Evolutionary conservation across 2,329 filamentous ascomycete genomes (phyloP).

Genomic region (Cordyceps militaris): DNA sequence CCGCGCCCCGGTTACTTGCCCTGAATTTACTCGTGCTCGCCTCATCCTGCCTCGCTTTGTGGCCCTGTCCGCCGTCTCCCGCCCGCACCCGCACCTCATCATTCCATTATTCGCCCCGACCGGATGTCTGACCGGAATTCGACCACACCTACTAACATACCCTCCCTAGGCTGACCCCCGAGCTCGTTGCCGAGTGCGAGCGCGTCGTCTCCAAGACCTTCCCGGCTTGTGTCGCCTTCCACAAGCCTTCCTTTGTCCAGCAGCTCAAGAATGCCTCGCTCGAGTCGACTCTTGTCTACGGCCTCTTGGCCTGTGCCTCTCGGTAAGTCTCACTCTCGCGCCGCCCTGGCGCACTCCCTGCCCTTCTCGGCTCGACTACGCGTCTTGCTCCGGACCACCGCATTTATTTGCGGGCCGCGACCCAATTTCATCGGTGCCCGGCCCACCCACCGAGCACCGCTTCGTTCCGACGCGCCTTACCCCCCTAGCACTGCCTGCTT

Average conservation of each 20-base stretch:
- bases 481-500: neutral
- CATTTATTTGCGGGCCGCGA: conserved; percentile 7
- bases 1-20: conserved; percentile 8
- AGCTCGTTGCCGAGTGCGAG: conserved; percentile 53
- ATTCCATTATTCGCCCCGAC: neutral
- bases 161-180: conserved; percentile 42
- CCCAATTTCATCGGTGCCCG: conserved; percentile 14
- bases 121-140: neutral
- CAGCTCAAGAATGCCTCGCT: conserved; percentile 51
- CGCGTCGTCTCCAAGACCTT: conserved; percentile 54
- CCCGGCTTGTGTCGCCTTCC: conserved; percentile 55
- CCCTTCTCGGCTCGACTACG: conserved; percentile 11
- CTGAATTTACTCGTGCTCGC: conserved; percentile 7
- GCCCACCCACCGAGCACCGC: conserved; percentile 7
- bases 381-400: neutral
- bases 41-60: neutral
- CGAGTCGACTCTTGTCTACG: conserved; percentile 50
- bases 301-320: conserved; percentile 50
- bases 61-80: neutral
- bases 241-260: conserved; percentile 55
- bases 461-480: neutral
- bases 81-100: neutral
- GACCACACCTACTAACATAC: conserved; percentile 18
- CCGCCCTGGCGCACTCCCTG: conserved; percentile 17
- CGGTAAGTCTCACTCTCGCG: conserved; percentile 37